Percentiles rank a stretch among this genome's conserved stretches.
Conservation (phyloP, 2,329 filamentous ascomycete genomes). For the Didymosphaeria variabile region DNA sequence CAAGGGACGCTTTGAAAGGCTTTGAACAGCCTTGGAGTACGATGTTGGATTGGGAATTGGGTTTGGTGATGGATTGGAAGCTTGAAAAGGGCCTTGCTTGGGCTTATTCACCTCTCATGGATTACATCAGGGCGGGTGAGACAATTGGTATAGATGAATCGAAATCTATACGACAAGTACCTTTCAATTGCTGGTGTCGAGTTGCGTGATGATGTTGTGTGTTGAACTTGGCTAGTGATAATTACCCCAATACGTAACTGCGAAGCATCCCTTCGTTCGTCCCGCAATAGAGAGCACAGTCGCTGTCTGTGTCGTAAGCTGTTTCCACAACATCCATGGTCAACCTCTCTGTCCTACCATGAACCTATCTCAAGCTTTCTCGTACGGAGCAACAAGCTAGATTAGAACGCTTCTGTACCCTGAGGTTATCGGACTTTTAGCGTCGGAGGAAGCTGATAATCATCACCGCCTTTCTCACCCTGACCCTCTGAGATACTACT, state of each 20-base stretch:
- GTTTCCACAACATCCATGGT: too few species aligned
- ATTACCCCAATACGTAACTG: neutral
- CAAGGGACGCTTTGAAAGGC: constrained; percentile 1
- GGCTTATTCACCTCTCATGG: neutral
- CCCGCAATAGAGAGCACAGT: too few species aligned
- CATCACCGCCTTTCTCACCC: too few species aligned
- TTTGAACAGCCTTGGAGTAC: constrained; percentile 7
- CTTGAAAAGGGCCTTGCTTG: neutral
- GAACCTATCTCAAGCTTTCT: too few species aligned
- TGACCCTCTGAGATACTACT: too few species aligned
- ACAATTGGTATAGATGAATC: neutral
- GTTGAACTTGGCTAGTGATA: neutral
- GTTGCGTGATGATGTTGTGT: neutral
- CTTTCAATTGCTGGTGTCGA: neutral
- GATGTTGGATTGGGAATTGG: neutral
- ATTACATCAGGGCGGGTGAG: neutral
- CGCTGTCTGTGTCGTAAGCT: too few species aligned
- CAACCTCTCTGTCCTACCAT: too few species aligned
- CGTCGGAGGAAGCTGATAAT: too few species aligned
- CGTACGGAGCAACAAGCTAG: too few species aligned
- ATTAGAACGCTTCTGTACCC: too few species aligned
- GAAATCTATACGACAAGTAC: neutral
- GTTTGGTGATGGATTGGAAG: neutral
- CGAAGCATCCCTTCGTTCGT: too few species aligned
- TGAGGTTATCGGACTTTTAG: too few species aligned